Evolutionary conservation across 2,329 filamentous ascomycete species (phyloP).

Genomic region (Alternaria brassicicola): DNA sequence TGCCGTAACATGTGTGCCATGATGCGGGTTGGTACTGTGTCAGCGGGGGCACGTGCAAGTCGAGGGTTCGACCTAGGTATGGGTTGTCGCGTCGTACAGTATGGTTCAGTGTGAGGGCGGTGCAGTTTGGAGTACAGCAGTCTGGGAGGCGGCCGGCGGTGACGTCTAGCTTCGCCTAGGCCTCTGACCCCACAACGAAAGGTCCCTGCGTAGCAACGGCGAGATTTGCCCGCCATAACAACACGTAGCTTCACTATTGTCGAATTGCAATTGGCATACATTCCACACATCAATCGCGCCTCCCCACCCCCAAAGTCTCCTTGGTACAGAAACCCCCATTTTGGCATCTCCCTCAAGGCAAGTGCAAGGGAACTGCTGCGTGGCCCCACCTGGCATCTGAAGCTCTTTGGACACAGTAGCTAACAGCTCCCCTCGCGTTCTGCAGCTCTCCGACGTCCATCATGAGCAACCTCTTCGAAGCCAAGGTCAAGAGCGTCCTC

Average conservation of each 20-base stretch:
- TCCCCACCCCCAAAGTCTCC: not conserved
- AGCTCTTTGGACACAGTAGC: slow-evolving; percentile 35
- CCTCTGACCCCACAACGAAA: slow-evolving; percentile 16
- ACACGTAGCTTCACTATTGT: slow-evolving; percentile 18
- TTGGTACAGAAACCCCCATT: slow-evolving; percentile 1
- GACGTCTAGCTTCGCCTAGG: slow-evolving; percentile 19
- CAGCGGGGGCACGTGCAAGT: not conserved
- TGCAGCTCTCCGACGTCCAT: slow-evolving; percentile 21
- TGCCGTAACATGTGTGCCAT: not conserved
- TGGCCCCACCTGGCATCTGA: slow-evolving; percentile 8
- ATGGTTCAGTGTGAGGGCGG: not conserved
- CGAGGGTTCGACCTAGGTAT: not conserved
- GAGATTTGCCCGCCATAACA: slow-evolving; percentile 19
- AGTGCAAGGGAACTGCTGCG: slow-evolving; percentile 5
- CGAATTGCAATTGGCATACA: slow-evolving; percentile 5
- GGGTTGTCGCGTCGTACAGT: not conserved
- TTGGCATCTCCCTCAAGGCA: slow-evolving; percentile 12
- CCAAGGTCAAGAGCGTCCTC: slow-evolving; percentile 83
- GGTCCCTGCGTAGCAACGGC: slow-evolving; percentile 17
- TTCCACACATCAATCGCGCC: slow-evolving; percentile 16
- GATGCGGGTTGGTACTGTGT: not conserved
- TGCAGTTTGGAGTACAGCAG: not conserved
- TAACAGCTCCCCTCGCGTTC: slow-evolving; percentile 23
- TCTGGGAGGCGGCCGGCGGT: slow-evolving; percentile 6
- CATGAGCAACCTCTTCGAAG: slow-evolving; percentile 49